These are phyloP conservation scores for Macadamia tetraphylla DNA, from an alignment of 164 flowering plant genomes.

Conservation along the genomic window DNA sequence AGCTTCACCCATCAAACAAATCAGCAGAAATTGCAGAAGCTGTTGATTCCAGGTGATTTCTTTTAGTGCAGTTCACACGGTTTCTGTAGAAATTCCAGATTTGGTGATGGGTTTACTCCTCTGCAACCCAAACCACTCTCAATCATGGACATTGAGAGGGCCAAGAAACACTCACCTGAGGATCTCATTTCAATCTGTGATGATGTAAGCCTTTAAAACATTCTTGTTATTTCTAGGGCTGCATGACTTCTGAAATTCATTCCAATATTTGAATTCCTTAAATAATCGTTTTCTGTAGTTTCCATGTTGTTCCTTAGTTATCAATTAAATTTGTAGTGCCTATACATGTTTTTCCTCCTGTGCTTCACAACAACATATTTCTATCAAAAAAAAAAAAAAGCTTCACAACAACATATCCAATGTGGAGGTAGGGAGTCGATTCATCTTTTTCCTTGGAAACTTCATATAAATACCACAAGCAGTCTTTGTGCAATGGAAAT, in stretches of 20 bases:
- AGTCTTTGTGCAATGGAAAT: no score
- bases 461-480: no score
- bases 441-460: no score
- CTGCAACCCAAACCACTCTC: conserved; percentile 61
- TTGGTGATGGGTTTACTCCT: conserved; percentile 78
- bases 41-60: conserved; percentile 41
- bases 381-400: no score
- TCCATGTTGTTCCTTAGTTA: neutral
- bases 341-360: no score
- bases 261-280: neutral
- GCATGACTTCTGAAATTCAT: neutral
- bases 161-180: conserved; percentile 47
- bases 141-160: conserved; percentile 69
- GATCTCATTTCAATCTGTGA: conserved; percentile 73
- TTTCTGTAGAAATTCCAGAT: conserved; percentile 48
- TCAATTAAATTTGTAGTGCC: no score
- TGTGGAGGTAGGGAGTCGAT: no score
- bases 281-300: neutral
- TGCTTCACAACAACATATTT: no score
- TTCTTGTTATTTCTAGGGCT: neutral
- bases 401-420: no score
- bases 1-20: conserved; percentile 24
- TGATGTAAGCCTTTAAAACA: conserved; percentile 44
- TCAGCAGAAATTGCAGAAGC: conserved; percentile 11
- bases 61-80: conserved; percentile 71